Percentiles rank a stretch among this genome's conserved stretches.
These are phyloP conservation scores for Irpex lacteus DNA, from an alignment of 1,284 basidiomycete genomes.

Conservation along the genomic window DNA sequence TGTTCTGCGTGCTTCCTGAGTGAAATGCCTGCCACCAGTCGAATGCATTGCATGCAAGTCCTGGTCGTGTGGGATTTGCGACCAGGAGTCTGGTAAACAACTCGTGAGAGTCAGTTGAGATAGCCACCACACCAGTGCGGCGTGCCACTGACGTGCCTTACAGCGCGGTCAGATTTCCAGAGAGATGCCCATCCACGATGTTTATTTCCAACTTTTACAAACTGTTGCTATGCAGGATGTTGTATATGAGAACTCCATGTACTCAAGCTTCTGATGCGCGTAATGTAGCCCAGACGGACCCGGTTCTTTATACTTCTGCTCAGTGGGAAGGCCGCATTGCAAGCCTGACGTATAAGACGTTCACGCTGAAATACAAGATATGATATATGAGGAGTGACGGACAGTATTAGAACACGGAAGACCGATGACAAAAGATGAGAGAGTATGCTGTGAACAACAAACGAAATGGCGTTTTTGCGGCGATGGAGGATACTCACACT, in stretches of 20 bases:
- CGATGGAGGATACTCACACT: not conserved
- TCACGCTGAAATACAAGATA: not conserved
- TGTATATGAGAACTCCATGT: not conserved
- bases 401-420: not conserved
- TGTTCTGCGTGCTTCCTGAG: no score
- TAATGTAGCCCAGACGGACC: not conserved
- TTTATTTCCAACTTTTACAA: not conserved
- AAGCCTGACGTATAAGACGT: no score
- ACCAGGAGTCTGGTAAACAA: no score
- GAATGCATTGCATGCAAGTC: not conserved
- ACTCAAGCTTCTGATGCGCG: not conserved
- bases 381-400: not conserved
- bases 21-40: no score
- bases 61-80: no score
- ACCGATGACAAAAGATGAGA: not conserved
- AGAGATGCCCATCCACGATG: not conserved
- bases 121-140: not conserved
- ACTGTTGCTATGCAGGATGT: not conserved
- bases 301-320: not conserved
- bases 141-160: not conserved
- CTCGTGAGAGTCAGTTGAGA: not conserved
- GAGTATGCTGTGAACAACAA: not conserved
- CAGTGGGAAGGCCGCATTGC: no score
- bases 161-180: not conserved
- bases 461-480: not conserved